These are phyloP conservation scores for Rubroboletus satanas DNA, from an alignment of 768 basidiomycete species.

Conservation along the genomic window DNA sequence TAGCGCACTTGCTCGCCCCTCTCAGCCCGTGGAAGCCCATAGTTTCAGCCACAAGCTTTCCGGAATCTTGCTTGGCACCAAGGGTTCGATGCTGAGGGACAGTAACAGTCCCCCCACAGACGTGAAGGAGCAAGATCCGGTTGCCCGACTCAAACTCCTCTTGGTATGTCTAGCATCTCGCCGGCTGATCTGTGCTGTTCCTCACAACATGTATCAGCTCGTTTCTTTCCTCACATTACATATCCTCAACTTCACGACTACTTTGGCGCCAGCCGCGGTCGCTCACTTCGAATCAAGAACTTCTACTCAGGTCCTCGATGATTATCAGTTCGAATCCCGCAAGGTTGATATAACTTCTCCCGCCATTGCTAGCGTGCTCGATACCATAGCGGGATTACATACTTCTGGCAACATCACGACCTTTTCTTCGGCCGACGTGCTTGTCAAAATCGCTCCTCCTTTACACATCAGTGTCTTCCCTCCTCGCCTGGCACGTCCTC, in stretches of 20 bases:
- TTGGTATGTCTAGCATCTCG: constrained; percentile 47
- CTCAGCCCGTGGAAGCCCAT: constrained; percentile 16
- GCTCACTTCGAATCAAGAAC: constrained; percentile 37
- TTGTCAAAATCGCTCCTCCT: constrained; percentile 63
- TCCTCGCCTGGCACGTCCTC: constrained; percentile 29
- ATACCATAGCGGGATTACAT: constrained; percentile 46
- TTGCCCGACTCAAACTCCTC: constrained; percentile 83
- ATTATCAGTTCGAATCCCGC: constrained; percentile 30
- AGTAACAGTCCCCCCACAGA: constrained; percentile 40
- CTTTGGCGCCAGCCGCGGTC: constrained; percentile 68
- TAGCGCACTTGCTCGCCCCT: constrained; percentile 27
- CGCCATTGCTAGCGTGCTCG: constrained; percentile 54
- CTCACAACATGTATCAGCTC: constrained; percentile 45
- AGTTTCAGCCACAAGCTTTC: constrained; percentile 27
- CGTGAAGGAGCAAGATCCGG: constrained; percentile 69
- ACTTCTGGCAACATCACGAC: constrained; percentile 8
- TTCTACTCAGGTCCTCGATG: constrained; percentile 11
- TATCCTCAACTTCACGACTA: constrained; percentile 88
- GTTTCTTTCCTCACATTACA: constrained; percentile 89
- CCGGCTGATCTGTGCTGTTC: not conserved
- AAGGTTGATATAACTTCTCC: constrained; percentile 72
- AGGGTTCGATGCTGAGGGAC: constrained; percentile 46
- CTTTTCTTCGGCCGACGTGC: constrained; percentile 37
- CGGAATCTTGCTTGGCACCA: constrained; percentile 40
- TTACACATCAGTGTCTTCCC: constrained; percentile 50